Conservation (phyloP, 345 rosid genomes). For the Euphorbia tirucalli region DNA sequence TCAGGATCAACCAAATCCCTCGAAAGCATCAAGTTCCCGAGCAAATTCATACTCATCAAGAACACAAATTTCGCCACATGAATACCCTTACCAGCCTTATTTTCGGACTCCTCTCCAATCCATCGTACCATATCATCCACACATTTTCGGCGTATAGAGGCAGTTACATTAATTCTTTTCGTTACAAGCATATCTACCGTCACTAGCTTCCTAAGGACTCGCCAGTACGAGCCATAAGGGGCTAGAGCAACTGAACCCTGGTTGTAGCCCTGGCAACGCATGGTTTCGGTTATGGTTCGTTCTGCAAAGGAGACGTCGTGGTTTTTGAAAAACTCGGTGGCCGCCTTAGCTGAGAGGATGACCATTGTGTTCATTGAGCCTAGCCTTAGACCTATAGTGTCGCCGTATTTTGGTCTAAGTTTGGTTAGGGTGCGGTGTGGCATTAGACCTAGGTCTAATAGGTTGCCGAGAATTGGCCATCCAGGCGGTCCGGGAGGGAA, state of each 20-base stretch:
- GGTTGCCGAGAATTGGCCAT: constrained; percentile 59
- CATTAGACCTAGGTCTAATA: constrained; percentile 46
- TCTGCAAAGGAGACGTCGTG: constrained; percentile 51
- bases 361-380: constrained; percentile 52
- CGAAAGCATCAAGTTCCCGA: constrained; percentile 60
- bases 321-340: constrained; percentile 53
- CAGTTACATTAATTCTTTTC: constrained; percentile 43
- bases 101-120: constrained; percentile 37
- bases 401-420: constrained; percentile 39
- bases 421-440: constrained; percentile 47
- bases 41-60: constrained; percentile 40
- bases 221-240: constrained; percentile 56
- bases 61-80: constrained; percentile 43
- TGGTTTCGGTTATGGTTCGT: constrained; percentile 23
- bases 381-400: constrained; percentile 41
- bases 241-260: constrained; percentile 49
- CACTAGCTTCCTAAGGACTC: constrained; percentile 38
- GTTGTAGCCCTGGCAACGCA: constrained; percentile 28
- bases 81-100: neutral
- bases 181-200: constrained; percentile 48
- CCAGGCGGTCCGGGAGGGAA: constrained; percentile 61
- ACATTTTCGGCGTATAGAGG: constrained; percentile 37
- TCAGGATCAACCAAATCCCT: constrained; percentile 43
- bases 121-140: constrained; percentile 43
- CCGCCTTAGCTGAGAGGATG: constrained; percentile 44